Percentiles rank a stretch among this genome's conserved stretches.
These are phyloP conservation scores for Blastobotrys malaysiensis DNA, from an alignment of 1,139 yeast species.

Conservation along the genomic window DNA sequence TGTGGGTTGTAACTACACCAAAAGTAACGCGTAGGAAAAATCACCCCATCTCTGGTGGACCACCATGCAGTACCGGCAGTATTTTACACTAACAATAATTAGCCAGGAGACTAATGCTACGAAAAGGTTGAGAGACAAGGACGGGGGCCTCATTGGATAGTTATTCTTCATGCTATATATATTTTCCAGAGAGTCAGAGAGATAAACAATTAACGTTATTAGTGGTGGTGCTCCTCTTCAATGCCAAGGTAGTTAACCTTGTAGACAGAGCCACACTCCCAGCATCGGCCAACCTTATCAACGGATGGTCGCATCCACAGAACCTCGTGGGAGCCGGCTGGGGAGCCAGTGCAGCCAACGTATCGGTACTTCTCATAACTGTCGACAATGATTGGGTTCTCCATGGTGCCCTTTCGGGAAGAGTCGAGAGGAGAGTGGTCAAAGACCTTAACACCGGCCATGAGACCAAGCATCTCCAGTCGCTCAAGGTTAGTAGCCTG, in stretches of 20 bases:
- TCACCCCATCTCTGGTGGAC: too few relatives aligned
- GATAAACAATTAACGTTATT: background rate
- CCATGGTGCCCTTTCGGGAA: constrained; percentile 83
- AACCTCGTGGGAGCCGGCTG: constrained; percentile 84
- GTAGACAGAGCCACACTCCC: constrained; percentile 98
- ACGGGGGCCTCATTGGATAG: background rate
- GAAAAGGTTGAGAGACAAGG: too few relatives aligned
- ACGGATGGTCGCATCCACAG: constrained; percentile 92
- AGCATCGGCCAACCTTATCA: constrained; percentile 86
- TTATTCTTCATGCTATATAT: background rate
- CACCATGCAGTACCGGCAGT: too few relatives aligned
- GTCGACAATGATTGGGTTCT: constrained; percentile 83
- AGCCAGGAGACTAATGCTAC: too few relatives aligned
- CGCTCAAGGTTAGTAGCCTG: constrained; percentile 99
- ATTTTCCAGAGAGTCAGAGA: background rate
- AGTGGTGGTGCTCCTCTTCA: constrained; percentile 40
- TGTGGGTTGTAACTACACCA: too few relatives aligned
- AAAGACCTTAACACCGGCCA: constrained; percentile 94
- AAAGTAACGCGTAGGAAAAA: too few relatives aligned
- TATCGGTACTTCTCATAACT: constrained; percentile 91
- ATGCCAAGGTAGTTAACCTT: constrained; percentile 86
- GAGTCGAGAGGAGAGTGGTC: constrained; percentile 85
- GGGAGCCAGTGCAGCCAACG: constrained; percentile 96
- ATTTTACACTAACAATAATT: too few relatives aligned
- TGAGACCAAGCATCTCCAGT: constrained; percentile 87